Evolutionary conservation across 495 filamentous ascomycete species (phyloP).

Genomic region (Filosporella fistucella): DNA sequence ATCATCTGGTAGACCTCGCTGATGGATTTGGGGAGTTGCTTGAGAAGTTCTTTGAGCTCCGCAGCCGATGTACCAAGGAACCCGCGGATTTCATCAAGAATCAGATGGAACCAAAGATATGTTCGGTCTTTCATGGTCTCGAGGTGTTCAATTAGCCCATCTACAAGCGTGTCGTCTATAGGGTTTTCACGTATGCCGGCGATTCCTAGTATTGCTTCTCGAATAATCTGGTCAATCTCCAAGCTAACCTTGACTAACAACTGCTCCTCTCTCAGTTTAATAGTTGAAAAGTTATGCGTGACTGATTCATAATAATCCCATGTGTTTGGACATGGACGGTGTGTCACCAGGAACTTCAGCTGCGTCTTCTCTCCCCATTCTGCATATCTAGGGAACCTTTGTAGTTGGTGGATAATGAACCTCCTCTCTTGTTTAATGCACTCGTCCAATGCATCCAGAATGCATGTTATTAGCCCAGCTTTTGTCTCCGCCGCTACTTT

Average conservation of each 20-base stretch:
- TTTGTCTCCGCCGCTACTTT: conserved; percentile 25
- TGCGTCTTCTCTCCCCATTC: conserved; percentile 18
- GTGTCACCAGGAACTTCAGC: conserved; percentile 45
- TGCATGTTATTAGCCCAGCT: conserved; percentile 39
- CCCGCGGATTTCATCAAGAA: conserved; percentile 12
- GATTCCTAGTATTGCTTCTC: not conserved
- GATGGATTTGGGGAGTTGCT: conserved; percentile 5
- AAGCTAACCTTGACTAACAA: conserved; percentile 31
- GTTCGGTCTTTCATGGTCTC: conserved; percentile 11
- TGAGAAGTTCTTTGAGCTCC: not conserved
- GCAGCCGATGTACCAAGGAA: not conserved
- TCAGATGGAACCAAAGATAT: conserved; percentile 23
- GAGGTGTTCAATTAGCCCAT: conserved; percentile 14
- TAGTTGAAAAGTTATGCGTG: conserved; percentile 19
- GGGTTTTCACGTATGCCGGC: not conserved
- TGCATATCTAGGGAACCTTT: not conserved
- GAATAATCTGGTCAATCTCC: conserved; percentile 11
- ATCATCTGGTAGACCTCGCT: conserved; percentile 34
- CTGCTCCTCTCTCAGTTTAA: conserved; percentile 33
- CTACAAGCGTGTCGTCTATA: not conserved
- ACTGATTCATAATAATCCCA: conserved; percentile 26
- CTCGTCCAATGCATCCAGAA: conserved; percentile 46
- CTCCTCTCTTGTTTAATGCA: conserved; percentile 18
- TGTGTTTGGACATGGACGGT: conserved; percentile 42
- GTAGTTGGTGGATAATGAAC: conserved; percentile 10